Percentiles rank a stretch among this genome's conserved stretches.
phyloP scores from a whole-genome alignment of 2,329 filamentous ascomycete genomes.

The Fulvia fulva region DNA sequence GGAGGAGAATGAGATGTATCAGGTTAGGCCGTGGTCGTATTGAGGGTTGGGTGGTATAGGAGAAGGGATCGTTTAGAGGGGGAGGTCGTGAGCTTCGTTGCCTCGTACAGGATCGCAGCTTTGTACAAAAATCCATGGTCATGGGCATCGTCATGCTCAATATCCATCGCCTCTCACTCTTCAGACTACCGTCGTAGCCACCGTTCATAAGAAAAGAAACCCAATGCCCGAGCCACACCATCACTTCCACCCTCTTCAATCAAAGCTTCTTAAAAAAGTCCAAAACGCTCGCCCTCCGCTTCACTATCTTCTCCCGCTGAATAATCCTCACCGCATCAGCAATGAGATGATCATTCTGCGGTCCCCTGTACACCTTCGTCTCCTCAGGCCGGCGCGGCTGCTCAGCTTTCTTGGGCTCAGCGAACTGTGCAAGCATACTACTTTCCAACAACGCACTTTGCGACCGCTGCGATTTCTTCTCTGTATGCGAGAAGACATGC shows the following conservation, averaged over 20 bases:
- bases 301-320: conserved; percentile 20
- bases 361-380: neutral
- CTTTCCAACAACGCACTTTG: neutral
- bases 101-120: neutral
- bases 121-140: neutral
- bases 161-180: neutral
- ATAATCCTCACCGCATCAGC: conserved; percentile 27
- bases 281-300: conserved; percentile 17
- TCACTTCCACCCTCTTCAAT: neutral
- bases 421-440: neutral
- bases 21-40: conserved; percentile 37
- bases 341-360: conserved; percentile 18
- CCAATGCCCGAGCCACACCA: neutral
- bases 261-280: conserved; percentile 22
- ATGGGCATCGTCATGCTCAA: neutral
- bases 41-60: conserved; percentile 13
- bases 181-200: neutral
- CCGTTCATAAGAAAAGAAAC: neutral
- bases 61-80: too few relatives aligned
- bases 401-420: neutral
- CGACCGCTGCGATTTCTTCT: neutral
- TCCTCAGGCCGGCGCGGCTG: neutral
- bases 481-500: conserved; percentile 4
- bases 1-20: conserved; percentile 38
- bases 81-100: neutral